Percentiles rank a stretch among this genome's conserved stretches.
Conservation (phyloP, 805 yeast species). For the Zygoascus bituminiphila region DNA sequence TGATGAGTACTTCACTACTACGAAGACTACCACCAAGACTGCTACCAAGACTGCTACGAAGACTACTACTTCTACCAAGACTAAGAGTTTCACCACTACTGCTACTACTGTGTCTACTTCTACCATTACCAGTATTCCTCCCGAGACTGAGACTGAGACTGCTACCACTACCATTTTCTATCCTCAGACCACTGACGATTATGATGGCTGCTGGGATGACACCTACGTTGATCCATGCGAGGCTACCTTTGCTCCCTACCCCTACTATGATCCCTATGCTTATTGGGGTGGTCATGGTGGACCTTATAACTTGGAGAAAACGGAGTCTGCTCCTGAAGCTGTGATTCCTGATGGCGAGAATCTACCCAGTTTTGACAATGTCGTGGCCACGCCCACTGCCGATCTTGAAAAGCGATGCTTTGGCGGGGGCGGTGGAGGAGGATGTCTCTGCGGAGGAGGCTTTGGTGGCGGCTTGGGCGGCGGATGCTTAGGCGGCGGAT, state of each 20-base stretch:
- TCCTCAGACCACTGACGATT: neutral
- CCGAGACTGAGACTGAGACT: slow-evolving; percentile 1
- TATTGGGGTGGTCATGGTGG: neutral
- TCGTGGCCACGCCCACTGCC: neutral
- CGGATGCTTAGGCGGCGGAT: slow-evolving; percentile 4
- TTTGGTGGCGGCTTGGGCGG: neutral
- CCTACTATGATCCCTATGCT: neutral
- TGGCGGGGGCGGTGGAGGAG: slow-evolving; percentile 6
- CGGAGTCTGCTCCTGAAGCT: neutral
- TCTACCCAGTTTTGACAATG: neutral
- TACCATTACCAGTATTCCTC: neutral
- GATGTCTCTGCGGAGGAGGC: slow-evolving; percentile 1
- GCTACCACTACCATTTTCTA: neutral
- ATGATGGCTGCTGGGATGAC: slow-evolving; percentile 3
- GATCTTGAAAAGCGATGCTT: neutral
- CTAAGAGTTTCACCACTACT: neutral
- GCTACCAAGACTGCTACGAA: neutral
- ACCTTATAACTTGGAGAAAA: neutral
- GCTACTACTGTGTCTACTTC: neutral
- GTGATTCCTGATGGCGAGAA: neutral
- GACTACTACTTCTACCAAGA: neutral
- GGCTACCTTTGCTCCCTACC: neutral
- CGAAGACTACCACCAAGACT: too few relatives aligned
- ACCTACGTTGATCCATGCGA: slow-evolving; percentile 1
- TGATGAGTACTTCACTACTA: neutral